Evolutionary conservation across 2,329 filamentous ascomycete genomes (phyloP), one percentile per base, ranked within the genome.

Genomic region (Fusarium siculi): DNA sequence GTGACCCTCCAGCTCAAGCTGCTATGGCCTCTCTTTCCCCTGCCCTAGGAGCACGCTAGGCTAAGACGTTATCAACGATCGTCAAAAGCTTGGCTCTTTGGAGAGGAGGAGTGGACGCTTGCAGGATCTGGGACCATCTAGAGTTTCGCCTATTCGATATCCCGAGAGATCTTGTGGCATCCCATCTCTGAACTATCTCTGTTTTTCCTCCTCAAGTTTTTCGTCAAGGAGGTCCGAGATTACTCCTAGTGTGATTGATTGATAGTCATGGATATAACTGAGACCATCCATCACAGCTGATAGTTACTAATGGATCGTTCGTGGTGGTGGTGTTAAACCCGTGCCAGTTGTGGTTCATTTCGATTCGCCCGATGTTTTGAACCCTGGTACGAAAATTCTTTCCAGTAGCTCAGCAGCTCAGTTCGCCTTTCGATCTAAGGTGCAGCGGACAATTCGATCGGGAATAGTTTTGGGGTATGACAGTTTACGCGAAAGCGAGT

Each of bases 41-140:
- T 63, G 57, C 34, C 30, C 46, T 56, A 56, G 44, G 46, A 68
- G 62, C 37, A 36, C 46, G 47, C 40, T 64, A 61, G 46, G 39
- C 30, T 43, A 34, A 52, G 69, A 68, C 63, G 68, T 72, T 72
- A 49, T 53, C 21, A 63, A 52, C 37, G 68, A 72, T 72, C 58
- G 16, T 46, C 52, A 56, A 59, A 60, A 54, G 54, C 55, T 62
- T 57, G 61, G 65, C 50, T 56, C 37, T 37, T 39, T 43, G 19
- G 44, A 39, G 30, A 43, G 37, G 37, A 59, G 54, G 46, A 72
- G 64, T 68, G 50, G 66, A 67, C 62, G 69, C 56, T 68, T 75
- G 72, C 72, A 75, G 70, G 71, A 74, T 73, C 70, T 73, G 42
- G 40, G 58, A 44, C 46, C 44, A 72, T 74, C 57, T 58, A 60